Conservation (phyloP, 2,329 filamentous ascomycete species). For the Celoporthe dispersa region DNA sequence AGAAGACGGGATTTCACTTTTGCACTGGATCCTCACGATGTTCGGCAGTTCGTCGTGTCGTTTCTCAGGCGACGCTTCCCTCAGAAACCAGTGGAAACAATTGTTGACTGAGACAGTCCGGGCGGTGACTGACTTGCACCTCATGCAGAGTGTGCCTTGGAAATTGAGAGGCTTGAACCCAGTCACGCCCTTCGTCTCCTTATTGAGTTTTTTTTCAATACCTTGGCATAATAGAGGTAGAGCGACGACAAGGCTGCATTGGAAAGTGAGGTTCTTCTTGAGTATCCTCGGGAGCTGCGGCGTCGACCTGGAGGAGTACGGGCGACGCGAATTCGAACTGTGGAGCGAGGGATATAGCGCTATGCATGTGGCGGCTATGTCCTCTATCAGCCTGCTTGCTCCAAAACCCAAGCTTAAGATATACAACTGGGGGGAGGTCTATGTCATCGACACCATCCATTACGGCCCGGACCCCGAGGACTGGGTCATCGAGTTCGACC, state of each 20-base stretch:
- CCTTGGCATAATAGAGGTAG: no score
- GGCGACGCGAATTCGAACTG: background rate
- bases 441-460: background rate
- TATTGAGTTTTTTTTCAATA: no score
- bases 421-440: background rate
- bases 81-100: background rate
- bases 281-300: background rate
- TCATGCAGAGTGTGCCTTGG: background rate
- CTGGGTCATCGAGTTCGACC: constrained; percentile 9
- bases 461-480: background rate
- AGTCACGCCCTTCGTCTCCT: background rate
- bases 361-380: background rate
- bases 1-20: background rate
- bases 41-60: no score
- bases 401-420: background rate
- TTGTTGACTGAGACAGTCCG: background rate
- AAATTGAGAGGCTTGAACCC: background rate
- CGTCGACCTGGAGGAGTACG: constrained; percentile 5
- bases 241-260: background rate
- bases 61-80: no score
- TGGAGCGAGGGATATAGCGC: background rate
- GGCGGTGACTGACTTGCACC: background rate
- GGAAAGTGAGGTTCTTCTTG: background rate
- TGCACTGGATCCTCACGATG: background rate
- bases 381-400: background rate